A percentile compares a stretch with the other conserved stretches of the same genome.
Conservation (phyloP, 345 rosid genomes). For the Salix koriyanagi region DNA sequence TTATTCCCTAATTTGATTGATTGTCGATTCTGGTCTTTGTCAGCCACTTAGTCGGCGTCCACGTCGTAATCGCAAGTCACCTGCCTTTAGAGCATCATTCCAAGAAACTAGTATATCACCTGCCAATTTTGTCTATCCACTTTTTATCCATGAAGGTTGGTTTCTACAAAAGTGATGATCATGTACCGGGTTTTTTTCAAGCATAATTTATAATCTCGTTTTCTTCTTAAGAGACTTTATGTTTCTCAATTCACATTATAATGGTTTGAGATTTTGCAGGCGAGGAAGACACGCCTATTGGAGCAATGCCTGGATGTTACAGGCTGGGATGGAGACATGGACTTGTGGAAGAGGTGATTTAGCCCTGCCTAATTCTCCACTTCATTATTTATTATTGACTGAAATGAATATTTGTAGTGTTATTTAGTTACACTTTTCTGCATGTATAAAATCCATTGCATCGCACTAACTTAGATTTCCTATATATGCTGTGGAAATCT, state of each 20-base stretch:
- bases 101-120: constrained; percentile 83
- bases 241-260: not conserved
- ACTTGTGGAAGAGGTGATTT: constrained; percentile 70
- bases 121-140: constrained; percentile 85
- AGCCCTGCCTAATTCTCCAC: not conserved
- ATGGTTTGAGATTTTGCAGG: constrained; percentile 41
- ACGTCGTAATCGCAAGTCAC: constrained; percentile 76
- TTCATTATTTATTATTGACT: not conserved
- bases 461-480: not conserved
- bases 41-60: constrained; percentile 81
- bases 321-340: constrained; percentile 99
- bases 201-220: not conserved
- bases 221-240: not conserved
- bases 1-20: not conserved
- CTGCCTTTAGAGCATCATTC: constrained; percentile 65
- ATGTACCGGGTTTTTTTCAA: not conserved
- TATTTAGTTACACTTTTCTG: not conserved
- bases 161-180: not conserved
- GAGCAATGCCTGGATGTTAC: constrained; percentile 98
- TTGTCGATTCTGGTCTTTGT: not conserved
- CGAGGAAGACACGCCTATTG: constrained; percentile 92
- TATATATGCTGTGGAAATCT: not conserved
- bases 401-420: not conserved
- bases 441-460: not conserved
- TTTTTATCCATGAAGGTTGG: constrained; percentile 91